Base-by-base conservation (phyloP, 805 yeast genomes). In the Yueomyces sinensis region DNA sequence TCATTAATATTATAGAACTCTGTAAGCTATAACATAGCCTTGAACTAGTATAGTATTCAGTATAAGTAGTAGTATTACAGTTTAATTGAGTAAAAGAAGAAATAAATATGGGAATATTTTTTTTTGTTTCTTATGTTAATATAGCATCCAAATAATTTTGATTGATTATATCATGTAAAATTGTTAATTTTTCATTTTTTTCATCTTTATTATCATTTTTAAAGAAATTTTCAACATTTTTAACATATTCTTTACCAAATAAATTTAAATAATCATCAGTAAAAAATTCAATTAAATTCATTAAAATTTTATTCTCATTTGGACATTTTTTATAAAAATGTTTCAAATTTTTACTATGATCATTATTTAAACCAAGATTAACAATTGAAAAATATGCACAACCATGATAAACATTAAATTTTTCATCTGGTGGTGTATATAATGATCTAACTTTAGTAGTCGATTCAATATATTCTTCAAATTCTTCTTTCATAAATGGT, bases 401-500 rank as follows among this genome's bases (percentile, higher is more conserved):
- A 9, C 49, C 49, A 32, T 49, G 42, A 13, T 45, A 36, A 13
- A 47, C 37, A 27, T 42, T 41, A 38, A 44, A 46, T 33, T 37
- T 41, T n/a, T 49, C 34, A 24, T 49, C 22, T 40, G 29, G 16
- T 35, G 32, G 9, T 34, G 35, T 31, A 37, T 34, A 11, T 42
- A 40, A 16, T 41, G 42, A 7, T 36, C 37, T 17, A 32, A 31
- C 20, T 40, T 37, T 29, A 34, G 32, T 16, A 17, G 43, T 32
- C 13, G 28, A 7, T n/a, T 25, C 28, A 13, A 25, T 25, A 25
- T 25, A 25, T 11, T 34, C 24, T 16, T 43, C 29, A 29, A 47
- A 53, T 32, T 54, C 60, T 4, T 36, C 32, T 15, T 17, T 32
- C 2, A 48, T 40, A 27, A 53, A 50, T 2, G 55, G 52, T 7